Base-by-base conservation (phyloP, 208 protist species). In the Trypanosoma rangeli region DNA sequence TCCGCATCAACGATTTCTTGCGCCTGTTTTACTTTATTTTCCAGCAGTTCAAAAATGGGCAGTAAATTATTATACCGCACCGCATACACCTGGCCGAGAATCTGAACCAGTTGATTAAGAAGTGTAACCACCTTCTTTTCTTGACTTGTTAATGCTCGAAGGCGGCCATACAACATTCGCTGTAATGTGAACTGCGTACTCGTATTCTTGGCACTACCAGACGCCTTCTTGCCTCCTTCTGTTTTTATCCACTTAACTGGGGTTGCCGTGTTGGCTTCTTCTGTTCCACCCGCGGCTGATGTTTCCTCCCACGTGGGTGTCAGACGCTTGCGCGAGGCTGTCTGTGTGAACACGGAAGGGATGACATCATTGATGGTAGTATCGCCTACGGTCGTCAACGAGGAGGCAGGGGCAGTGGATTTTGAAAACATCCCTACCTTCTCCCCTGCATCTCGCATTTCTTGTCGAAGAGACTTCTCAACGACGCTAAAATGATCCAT, bases 1-100 rank as follows among this genome's bases (percentile, higher is more conserved):
- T 94, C 88, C 8, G 70, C 63, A 54, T 84, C 83, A 26, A 93
- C 81, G 35, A 93, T 83, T 35, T 49, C 53, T 70, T 93, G 81
- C 52, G 82, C 62, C 26, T 62, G 35, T 63, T 70, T 66, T 33
- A 90, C 64, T 22, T 70, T 29, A 52, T 82, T 74, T 39, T 82
- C 64, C 1, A 96, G 33, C 35, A 83, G 39, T 60, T 88, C 86
- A 73, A 94, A 94, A 12, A 96, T 69, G 13, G 82, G 85, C 9
- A 86, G 70, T 0, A 96, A 60, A 33, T 88, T 83, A 70, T 94
- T 96, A 75, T 85, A 90, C 73, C 83, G 80, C 20, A 71, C 79
- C 24, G 92, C 92, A 69, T 86, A 92, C 48, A 94, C 64, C 61
- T 89, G 85, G 0, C 54, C 92, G 3, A 96, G 78, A n/a, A 93